These are phyloP conservation scores for Massospora cicadina DNA, from an alignment of 371 early-diverging fungal species.

Conservation along the genomic window DNA sequence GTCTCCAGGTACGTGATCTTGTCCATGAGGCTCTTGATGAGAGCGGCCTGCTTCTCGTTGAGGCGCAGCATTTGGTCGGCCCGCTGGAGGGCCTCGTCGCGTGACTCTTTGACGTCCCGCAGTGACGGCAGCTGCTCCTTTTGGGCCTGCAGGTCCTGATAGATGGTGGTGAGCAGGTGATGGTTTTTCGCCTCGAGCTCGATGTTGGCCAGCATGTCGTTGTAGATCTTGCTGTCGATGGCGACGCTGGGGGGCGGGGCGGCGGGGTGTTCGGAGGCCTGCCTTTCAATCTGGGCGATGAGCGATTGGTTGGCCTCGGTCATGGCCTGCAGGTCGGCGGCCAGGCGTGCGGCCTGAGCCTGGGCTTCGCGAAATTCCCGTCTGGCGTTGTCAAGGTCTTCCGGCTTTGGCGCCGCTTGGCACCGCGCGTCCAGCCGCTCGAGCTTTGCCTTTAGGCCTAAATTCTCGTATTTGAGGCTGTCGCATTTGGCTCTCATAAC, in stretches of 20 bases:
- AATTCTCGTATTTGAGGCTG: not conserved
- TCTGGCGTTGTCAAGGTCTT: not conserved
- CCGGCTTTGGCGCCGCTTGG: not conserved
- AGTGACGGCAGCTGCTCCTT: not conserved
- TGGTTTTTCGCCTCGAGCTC: constrained; percentile 11
- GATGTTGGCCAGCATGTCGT: constrained; percentile 5
- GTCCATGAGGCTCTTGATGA: constrained; percentile 10
- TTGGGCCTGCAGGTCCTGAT: not conserved
- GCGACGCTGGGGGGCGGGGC: not conserved
- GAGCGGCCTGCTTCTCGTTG: constrained; percentile 9
- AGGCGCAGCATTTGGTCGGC: constrained; percentile 7
- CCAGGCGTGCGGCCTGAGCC: not conserved
- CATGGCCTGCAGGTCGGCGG: not conserved
- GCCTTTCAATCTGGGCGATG: not conserved
- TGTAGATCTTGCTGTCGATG: not conserved
- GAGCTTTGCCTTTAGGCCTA: not conserved
- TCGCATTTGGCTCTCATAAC: constrained; percentile 8
- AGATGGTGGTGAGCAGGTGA: not conserved
- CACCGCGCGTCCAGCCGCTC: not conserved
- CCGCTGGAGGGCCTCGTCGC: constrained; percentile 2
- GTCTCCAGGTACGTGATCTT: constrained; percentile 9
- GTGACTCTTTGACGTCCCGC: not conserved
- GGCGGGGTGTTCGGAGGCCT: not conserved
- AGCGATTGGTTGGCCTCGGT: not conserved
- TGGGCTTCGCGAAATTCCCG: not conserved